A percentile compares a stretch with the other conserved stretches of the same genome.
Conservation (phyloP, 2,329 filamentous ascomycete species). For the Trichophyton benhamiae region DNA sequence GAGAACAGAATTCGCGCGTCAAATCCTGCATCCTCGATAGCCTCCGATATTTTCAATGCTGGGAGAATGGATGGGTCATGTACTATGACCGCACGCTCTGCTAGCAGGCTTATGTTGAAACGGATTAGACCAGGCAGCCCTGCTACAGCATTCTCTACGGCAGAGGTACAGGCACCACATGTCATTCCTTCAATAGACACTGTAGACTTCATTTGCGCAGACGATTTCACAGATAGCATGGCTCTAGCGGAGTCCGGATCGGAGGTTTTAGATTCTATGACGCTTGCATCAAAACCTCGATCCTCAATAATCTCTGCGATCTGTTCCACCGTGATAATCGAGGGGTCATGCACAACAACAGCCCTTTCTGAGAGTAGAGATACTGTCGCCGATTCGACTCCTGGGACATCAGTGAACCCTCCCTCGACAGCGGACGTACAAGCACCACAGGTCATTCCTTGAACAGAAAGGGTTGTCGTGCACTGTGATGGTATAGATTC, state of each 20-base stretch:
- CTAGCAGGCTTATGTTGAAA: constrained; percentile 90
- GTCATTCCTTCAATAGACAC: constrained; percentile 94
- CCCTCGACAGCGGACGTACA: constrained; percentile 78
- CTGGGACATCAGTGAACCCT: constrained; percentile 61
- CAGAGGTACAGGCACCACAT: constrained; percentile 88
- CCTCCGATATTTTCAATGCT: constrained; percentile 62
- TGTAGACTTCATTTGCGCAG: constrained; percentile 55
- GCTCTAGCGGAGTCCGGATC: constrained; percentile 17
- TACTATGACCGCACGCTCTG: constrained; percentile 77
- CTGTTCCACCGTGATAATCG: constrained; percentile 36
- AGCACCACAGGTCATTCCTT: constrained; percentile 85
- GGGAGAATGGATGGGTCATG: constrained; percentile 64
- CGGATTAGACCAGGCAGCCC: constrained; percentile 64
- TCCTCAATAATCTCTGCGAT: constrained; percentile 41
- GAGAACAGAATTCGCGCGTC: constrained; percentile 74
- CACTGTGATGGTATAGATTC: constrained; percentile 28
- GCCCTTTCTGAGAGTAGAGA: constrained; percentile 73
- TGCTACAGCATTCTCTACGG: constrained; percentile 72
- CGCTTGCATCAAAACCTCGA: constrained; percentile 37
- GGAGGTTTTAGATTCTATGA: constrained; percentile 56
- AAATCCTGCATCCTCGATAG: constrained; percentile 82
- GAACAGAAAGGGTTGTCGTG: constrained; percentile 65
- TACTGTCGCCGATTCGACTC: constrained; percentile 65
- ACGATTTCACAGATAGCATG: constrained; percentile 20
- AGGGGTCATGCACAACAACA: constrained; percentile 67